Base-by-base conservation (phyloP, 2,329 filamentous ascomycete species). In the Atkinsonella texensis region DNA sequence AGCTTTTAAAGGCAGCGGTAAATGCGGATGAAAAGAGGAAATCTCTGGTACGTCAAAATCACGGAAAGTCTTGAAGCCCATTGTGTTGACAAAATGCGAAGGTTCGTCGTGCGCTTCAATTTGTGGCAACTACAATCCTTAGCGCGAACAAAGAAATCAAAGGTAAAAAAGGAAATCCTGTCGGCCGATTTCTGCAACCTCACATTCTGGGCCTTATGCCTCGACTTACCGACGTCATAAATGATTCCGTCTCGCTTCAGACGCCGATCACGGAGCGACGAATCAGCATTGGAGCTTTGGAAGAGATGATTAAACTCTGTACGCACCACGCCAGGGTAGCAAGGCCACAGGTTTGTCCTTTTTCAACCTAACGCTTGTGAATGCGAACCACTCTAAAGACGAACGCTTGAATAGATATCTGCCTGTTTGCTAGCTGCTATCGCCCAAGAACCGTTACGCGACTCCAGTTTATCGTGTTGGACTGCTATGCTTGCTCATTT, bases 351-450 rank as follows among this genome's bases (percentile, higher is more conserved):
- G 87, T 89, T 67, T 58, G 74, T 67, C 31, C 17, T 28, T 13
- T 23, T n/a, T 8, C 28, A 13, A 35, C 23, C n/a, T 6, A 39
- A 10, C 13, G 28, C 7, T 28, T 28, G 28, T 28, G 28, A 28
- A 7, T 6, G 7, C 28, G 28, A 1, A 10, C 46, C 7, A 40
- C 32, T 39, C 15, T 33, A 23, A 52, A n/a, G 54, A 46, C 55
- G 17, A 47, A 11, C 12, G 8, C 18, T 13, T 11, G 28, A 39
- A 51, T 60, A 91, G 83, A 91, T 97, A 52, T 89, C 89, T 57
- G 89, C 91, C n/a, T 96, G 88, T 63, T 73, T 98, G 12, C 82
- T 95, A 55, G 89, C 89, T 20, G 89, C 89, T 0, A 77, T 97
- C 54, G 77, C 85, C 15, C 80, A 86, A 48, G 75, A 83, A 44